Percentiles rank a stretch among this genome's conserved stretches.
phyloP scores from a whole-genome alignment of 805 yeast genomes.

The Hanseniaspora singularis region DNA sequence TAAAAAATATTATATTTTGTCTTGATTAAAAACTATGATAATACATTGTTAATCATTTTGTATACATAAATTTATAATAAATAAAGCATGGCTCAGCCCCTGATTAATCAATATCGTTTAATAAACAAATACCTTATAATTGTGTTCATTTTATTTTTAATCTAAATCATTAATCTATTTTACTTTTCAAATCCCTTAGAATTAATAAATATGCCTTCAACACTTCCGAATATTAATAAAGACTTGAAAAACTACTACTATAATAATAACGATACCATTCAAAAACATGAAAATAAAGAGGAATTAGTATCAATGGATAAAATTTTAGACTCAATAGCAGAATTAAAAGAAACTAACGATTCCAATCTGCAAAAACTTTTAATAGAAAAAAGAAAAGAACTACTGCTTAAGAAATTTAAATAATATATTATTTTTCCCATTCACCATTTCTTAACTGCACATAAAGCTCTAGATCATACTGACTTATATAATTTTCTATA shows the following conservation, averaged over 20 bases:
- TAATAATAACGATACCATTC: neutral
- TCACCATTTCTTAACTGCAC: constrained; percentile 6
- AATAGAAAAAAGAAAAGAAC: neutral
- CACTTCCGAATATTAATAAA: neutral
- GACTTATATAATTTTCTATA: constrained; percentile 5
- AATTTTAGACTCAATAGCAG: neutral
- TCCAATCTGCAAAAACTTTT: neutral
- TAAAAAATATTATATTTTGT: too few relatives aligned
- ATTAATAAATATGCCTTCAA: neutral
- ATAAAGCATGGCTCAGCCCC: too few relatives aligned
- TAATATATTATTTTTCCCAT: constrained; percentile 5
- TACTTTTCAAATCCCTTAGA: neutral
- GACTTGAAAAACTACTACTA: neutral
- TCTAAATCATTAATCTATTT: neutral
- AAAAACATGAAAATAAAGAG: neutral
- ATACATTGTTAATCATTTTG: too few relatives aligned
- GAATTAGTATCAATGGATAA: neutral
- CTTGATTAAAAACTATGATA: too few relatives aligned
- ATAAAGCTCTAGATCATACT: constrained; percentile 15
- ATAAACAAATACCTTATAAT: too few relatives aligned
- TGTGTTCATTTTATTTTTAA: too few relatives aligned
- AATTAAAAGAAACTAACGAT: neutral
- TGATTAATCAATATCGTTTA: too few relatives aligned
- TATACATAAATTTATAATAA: too few relatives aligned
- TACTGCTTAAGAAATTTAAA: neutral